These are phyloP conservation scores for Candida schatavii DNA, from an alignment of 805 yeast species.

Conservation along the genomic window DNA sequence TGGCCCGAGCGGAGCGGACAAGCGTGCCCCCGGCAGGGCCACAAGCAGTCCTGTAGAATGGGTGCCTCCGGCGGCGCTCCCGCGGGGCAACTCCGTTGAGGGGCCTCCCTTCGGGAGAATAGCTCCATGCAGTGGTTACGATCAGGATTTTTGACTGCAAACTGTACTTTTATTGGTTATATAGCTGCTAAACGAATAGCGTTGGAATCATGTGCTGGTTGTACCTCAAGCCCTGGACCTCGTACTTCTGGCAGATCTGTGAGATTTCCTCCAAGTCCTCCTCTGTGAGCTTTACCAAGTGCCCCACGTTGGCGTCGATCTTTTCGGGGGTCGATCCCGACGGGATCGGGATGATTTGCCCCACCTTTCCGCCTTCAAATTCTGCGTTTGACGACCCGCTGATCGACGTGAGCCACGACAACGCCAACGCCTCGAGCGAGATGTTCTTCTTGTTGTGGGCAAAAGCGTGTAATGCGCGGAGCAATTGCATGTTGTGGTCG, in stretches of 20 bases:
- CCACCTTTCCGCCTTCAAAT: slow-evolving; percentile 25
- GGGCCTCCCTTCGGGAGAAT: no score
- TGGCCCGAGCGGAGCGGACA: no score
- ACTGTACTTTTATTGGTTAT: no score
- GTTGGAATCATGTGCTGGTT: slow-evolving; percentile 9
- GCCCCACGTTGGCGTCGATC: slow-evolving; percentile 53
- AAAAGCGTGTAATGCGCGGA: slow-evolving; percentile 46
- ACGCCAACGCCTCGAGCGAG: slow-evolving; percentile 52
- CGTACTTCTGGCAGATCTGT: slow-evolving; percentile 36
- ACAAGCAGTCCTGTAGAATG: no score
- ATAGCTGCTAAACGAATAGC: no score
- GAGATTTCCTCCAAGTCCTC: slow-evolving; percentile 51
- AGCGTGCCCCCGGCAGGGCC: no score
- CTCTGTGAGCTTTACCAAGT: slow-evolving; percentile 41
- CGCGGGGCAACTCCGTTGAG: no score
- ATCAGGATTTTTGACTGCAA: no score
- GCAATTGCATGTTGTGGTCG: slow-evolving; percentile 48
- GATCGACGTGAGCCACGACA: slow-evolving; percentile 51
- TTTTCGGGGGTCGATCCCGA: slow-evolving; percentile 54
- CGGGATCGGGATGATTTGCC: slow-evolving; percentile 76
- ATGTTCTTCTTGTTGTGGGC: slow-evolving; percentile 48
- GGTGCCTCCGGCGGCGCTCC: no score
- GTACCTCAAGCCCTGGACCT: slow-evolving; percentile 55
- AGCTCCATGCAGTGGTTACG: no score
- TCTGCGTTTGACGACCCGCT: slow-evolving; percentile 59